phyloP scores from a whole-genome alignment of 495 filamentous ascomycete genomes.

The Neurospora africana region DNA sequence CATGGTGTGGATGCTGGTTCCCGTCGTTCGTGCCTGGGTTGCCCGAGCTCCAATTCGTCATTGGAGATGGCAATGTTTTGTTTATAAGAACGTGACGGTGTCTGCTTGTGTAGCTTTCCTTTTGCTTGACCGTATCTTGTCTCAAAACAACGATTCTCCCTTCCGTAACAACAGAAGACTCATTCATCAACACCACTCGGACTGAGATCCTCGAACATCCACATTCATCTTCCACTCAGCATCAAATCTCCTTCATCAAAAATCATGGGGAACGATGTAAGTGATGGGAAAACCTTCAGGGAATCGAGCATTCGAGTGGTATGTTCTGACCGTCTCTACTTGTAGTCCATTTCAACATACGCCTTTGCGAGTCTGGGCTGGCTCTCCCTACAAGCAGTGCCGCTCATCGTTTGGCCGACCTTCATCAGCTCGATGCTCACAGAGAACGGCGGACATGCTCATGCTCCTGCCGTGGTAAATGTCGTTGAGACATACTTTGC shows the following conservation, averaged over 20 bases:
- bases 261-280: neutral
- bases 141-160: neutral
- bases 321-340: neutral
- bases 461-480: conserved; percentile 11
- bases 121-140: neutral
- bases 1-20: neutral
- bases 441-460: neutral
- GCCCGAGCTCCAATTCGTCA: neutral
- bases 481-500: conserved; percentile 67
- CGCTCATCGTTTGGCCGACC: conserved; percentile 53
- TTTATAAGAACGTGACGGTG: neutral
- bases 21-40: neutral
- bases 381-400: conserved; percentile 55
- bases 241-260: neutral
- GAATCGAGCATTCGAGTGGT: neutral
- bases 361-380: conserved; percentile 55
- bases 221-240: neutral
- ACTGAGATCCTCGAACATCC: neutral
- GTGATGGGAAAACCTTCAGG: neutral
- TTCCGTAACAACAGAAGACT: neutral
- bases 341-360: conserved; percentile 55
- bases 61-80: neutral
- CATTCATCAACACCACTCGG: neutral
- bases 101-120: neutral
- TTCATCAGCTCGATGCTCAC: conserved; percentile 43